Percentiles rank a stretch among this genome's conserved stretches.
phyloP scores from a whole-genome alignment of 176 grass and related monocot species.

The Raddia distichophylla region DNA sequence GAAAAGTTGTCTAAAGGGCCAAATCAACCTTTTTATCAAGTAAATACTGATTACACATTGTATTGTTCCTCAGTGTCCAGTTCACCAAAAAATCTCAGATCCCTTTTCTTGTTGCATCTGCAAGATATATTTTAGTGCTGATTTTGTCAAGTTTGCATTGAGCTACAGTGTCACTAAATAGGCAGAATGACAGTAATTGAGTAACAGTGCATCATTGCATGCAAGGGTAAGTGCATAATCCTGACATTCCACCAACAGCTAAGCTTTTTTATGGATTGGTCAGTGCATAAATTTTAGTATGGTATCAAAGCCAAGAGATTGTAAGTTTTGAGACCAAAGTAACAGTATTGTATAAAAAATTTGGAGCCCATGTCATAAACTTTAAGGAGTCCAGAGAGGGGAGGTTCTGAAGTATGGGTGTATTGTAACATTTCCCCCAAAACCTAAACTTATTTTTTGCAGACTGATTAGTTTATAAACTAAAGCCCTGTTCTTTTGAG shows the following conservation, averaged over 20 bases:
- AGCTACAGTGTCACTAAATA: conserved; percentile 6
- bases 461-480: too few species aligned
- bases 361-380: too few species aligned
- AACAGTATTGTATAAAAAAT: too few species aligned
- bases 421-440: too few species aligned
- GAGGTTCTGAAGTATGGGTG: too few species aligned
- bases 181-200: conserved; percentile 1
- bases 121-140: not conserved
- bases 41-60: conserved; percentile 34
- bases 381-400: too few species aligned
- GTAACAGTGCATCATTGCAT: not conserved
- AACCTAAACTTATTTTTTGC: too few species aligned
- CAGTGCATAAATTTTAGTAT: too few species aligned
- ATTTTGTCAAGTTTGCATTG: conserved; percentile 24
- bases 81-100: conserved; percentile 13
- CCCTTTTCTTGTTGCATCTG: conserved; percentile 14
- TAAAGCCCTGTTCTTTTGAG: too few species aligned
- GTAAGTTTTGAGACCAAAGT: too few species aligned
- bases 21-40: conserved; percentile 99
- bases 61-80: conserved; percentile 22
- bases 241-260: not conserved
- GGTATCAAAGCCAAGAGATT: too few species aligned
- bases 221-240: not conserved
- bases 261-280: too few species aligned
- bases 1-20: conserved; percentile 78